Evolutionary conservation across 495 filamentous ascomycete species (phyloP).

Genomic region (Daldinia childiae): DNA sequence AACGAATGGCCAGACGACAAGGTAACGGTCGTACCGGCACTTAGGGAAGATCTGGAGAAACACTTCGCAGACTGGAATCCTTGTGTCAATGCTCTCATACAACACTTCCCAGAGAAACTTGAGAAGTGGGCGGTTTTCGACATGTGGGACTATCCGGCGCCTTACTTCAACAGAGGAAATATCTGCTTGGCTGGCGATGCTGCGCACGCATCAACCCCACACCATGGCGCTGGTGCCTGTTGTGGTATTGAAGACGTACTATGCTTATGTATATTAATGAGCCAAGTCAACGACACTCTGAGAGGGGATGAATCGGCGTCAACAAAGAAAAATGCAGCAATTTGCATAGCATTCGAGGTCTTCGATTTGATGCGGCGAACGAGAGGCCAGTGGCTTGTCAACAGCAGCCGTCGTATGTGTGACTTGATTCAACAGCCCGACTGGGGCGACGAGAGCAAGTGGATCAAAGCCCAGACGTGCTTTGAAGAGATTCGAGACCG

Average conservation of each 20-base stretch:
- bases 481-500: constrained; percentile 46
- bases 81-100: constrained; percentile 34
- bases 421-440: constrained; percentile 48
- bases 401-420: constrained; percentile 43
- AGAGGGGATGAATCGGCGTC: not conserved
- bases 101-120: constrained; percentile 43
- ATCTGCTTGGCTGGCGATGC: constrained; percentile 52
- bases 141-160: constrained; percentile 46
- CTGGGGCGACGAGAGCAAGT: constrained; percentile 35
- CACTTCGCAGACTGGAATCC: constrained; percentile 43
- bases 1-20: constrained; percentile 51
- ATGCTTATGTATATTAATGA: constrained; percentile 34
- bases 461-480: constrained; percentile 48
- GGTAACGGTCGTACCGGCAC: constrained; percentile 50
- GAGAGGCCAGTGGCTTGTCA: constrained; percentile 50
- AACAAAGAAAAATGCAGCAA: constrained; percentile 18
- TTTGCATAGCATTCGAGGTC: constrained; percentile 21
- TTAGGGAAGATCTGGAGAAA: constrained; percentile 40
- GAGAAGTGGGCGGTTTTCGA: constrained; percentile 56
- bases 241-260: constrained; percentile 53
- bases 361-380: constrained; percentile 36
- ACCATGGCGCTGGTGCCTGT: constrained; percentile 56
- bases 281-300: constrained; percentile 11
- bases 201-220: constrained; percentile 55
- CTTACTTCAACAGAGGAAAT: constrained; percentile 43